Evolutionary conservation across 129 eudicot species (phyloP).

Genomic region (Flaveria ramosissima): DNA sequence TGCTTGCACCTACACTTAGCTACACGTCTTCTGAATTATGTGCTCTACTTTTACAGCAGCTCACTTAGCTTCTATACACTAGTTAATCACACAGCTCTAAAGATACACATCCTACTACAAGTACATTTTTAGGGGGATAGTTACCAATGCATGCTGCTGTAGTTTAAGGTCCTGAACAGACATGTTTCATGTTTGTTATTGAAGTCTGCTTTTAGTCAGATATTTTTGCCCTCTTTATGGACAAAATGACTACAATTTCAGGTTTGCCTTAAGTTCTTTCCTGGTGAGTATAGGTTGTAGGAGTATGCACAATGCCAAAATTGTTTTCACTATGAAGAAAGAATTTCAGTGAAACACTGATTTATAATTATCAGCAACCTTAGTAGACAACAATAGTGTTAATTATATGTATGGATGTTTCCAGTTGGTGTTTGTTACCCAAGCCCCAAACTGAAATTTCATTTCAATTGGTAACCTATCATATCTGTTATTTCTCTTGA

Average conservation of each 20-base stretch:
- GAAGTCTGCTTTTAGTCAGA: not conserved
- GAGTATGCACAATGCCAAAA: not conserved
- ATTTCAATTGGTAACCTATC: not conserved
- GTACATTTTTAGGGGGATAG: not conserved
- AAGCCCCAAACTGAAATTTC: not conserved
- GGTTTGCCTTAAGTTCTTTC: not conserved
- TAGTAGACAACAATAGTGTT: not conserved
- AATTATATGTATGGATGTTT: not conserved
- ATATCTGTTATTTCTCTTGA: not conserved
- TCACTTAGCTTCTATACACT: not conserved
- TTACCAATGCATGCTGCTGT: not conserved
- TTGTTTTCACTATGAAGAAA: not conserved
- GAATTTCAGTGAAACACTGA: not conserved
- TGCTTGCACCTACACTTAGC: not conserved
- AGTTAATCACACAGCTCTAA: not conserved
- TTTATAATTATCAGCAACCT: not conserved
- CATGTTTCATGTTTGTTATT: not conserved
- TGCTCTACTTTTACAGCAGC: slow-evolving; percentile 12
- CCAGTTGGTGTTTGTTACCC: not conserved
- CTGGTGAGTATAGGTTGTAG: not conserved
- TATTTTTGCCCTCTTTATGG: not conserved
- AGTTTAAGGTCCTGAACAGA: not conserved
- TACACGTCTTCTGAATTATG: slow-evolving; percentile 11
- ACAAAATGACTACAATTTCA: too few species aligned
- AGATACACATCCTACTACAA: not conserved